phyloP scores from a whole-genome alignment of 2,329 filamentous ascomycete genomes.

The Verticillium nonalfalfae region DNA sequence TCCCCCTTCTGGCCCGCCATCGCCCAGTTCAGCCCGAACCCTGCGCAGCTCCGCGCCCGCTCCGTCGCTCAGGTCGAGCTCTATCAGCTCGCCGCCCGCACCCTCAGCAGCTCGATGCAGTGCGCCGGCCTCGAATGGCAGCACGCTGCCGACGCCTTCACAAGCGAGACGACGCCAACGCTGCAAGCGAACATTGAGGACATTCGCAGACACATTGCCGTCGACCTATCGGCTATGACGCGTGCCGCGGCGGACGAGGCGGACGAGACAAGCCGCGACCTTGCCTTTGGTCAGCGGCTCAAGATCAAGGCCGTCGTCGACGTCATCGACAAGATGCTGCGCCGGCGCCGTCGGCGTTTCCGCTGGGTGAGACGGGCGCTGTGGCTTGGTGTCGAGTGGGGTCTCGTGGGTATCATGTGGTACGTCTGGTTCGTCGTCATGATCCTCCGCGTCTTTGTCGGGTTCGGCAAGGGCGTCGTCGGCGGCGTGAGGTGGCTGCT shows the following conservation, averaged over 20 bases:
- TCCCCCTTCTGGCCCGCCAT: slow-evolving; percentile 35
- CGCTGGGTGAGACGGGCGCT: slow-evolving; percentile 69
- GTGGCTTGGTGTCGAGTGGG: slow-evolving; percentile 83
- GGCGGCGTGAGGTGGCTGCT: slow-evolving; percentile 71
- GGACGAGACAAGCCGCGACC: slow-evolving; percentile 68
- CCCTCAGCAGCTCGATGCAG: slow-evolving; percentile 40
- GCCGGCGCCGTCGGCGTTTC: slow-evolving; percentile 60
- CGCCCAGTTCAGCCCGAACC: slow-evolving; percentile 30
- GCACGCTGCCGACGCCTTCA: slow-evolving; percentile 53
- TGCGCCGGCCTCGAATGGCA: slow-evolving; percentile 49
- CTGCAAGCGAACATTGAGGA: slow-evolving; percentile 42
- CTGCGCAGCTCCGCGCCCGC: slow-evolving; percentile 21
- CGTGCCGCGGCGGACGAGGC: slow-evolving; percentile 69
- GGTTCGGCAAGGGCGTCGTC: slow-evolving; percentile 53
- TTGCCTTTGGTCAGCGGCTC: slow-evolving; percentile 71
- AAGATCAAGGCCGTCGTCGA: slow-evolving; percentile 77
- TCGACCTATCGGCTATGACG: slow-evolving; percentile 54
- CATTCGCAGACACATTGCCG: slow-evolving; percentile 38
- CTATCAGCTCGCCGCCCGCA: slow-evolving; percentile 47
- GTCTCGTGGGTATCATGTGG: slow-evolving; percentile 86
- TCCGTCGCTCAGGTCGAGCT: slow-evolving; percentile 33
- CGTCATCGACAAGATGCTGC: slow-evolving; percentile 68
- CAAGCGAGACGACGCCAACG: slow-evolving; percentile 45
- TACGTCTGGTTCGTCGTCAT: slow-evolving; percentile 88
- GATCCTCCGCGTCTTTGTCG: slow-evolving; percentile 59